A percentile compares a stretch with the other conserved stretches of the same genome.
Conservation (phyloP, 2,329 filamentous ascomycete species). For the Xylariaceae sp. region DNA sequence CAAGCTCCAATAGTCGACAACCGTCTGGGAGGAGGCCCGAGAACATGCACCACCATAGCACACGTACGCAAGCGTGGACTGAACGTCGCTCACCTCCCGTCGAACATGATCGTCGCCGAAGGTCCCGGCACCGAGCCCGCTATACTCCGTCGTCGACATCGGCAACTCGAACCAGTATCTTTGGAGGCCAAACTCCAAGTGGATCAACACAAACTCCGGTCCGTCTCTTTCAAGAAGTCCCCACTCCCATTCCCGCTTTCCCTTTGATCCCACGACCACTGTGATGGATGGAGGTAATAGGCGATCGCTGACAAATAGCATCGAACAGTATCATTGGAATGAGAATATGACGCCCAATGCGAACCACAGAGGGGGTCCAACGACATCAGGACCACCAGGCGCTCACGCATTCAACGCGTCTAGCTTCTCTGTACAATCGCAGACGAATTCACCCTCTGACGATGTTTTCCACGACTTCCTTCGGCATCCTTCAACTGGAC, state of each 20-base stretch:
- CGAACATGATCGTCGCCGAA: constrained; percentile 30
- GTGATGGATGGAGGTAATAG: constrained; percentile 6
- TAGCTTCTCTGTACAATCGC: constrained; percentile 18
- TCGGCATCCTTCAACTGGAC: background rate
- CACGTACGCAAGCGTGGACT: constrained; percentile 20
- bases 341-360: constrained; percentile 14
- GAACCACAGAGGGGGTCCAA: constrained; percentile 16
- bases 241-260: constrained; percentile 13
- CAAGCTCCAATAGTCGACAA: constrained; percentile 2
- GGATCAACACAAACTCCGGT: constrained; percentile 23
- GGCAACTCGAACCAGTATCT: constrained; percentile 19
- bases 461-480: constrained; percentile 12
- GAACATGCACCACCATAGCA: background rate
- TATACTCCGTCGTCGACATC: constrained; percentile 17
- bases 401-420: constrained; percentile 17
- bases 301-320: constrained; percentile 18
- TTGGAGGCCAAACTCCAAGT: constrained; percentile 18
- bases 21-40: constrained; percentile 20
- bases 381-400: constrained; percentile 11
- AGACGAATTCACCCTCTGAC: constrained; percentile 16
- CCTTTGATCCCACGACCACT: constrained; percentile 7
- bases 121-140: constrained; percentile 29
- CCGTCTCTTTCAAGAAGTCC: constrained; percentile 20
- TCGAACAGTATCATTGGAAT: constrained; percentile 21
- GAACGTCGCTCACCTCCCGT: constrained; percentile 30